Evolutionary conservation across 2,329 filamentous ascomycete genomes (phyloP).

Genomic region (Amylocarpus encephaloides): DNA sequence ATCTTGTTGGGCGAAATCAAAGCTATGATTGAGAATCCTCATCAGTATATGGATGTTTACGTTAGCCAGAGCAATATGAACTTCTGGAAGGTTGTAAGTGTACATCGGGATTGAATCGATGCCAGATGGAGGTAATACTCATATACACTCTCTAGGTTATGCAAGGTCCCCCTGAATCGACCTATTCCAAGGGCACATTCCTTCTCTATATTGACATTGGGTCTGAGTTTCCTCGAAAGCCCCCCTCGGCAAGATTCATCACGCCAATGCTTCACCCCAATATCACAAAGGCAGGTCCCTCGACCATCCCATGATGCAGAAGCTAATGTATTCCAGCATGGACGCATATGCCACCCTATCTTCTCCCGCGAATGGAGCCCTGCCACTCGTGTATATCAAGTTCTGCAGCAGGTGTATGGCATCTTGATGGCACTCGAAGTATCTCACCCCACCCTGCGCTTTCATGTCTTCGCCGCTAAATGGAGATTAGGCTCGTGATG

Average conservation of each 20-base stretch:
- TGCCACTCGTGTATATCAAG: conserved; percentile 15
- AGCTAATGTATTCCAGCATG: conserved; percentile 13
- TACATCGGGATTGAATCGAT: neutral
- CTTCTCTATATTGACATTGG: conserved; percentile 20
- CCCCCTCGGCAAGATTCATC: conserved; percentile 20
- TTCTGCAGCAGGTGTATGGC: conserved; percentile 22
- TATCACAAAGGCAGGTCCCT: conserved; percentile 20
- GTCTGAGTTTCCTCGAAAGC: conserved; percentile 14
- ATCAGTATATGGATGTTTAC: conserved; percentile 20
- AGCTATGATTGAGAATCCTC: conserved; percentile 16
- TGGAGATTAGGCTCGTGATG: conserved; percentile 6
- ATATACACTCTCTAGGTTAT: conserved; percentile 35
- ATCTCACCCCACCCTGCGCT: neutral
- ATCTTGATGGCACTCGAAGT: conserved; percentile 22
- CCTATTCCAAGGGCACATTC: conserved; percentile 43
- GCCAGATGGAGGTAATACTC: neutral
- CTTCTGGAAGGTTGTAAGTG: conserved; percentile 46
- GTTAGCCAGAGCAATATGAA: conserved; percentile 21
- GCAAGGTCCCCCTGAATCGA: conserved; percentile 54
- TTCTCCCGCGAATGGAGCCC: conserved; percentile 22
- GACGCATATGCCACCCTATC: conserved; percentile 23
- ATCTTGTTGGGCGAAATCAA: conserved; percentile 17
- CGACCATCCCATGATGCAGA: neutral
- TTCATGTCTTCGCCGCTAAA: neutral
- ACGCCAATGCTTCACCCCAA: conserved; percentile 25